Percentiles rank a stretch among this genome's conserved stretches.
Conservation (phyloP, 2,329 filamentous ascomycete species). For the Ophiocordyceps camponoti-floridani region DNA sequence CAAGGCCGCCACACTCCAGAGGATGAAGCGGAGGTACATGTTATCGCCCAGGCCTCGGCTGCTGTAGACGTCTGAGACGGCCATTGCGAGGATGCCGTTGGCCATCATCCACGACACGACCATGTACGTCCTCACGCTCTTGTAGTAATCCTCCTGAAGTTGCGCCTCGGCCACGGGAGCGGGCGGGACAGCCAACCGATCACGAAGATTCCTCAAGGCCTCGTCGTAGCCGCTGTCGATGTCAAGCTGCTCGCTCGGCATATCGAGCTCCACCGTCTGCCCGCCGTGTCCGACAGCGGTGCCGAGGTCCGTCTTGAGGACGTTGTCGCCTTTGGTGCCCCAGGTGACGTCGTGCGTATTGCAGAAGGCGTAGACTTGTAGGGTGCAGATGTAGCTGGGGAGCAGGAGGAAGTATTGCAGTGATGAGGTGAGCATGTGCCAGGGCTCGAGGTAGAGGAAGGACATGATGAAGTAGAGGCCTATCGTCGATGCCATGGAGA, state of each 20-base stretch:
- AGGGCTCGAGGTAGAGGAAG: slow-evolving; percentile 90
- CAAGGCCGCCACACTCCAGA: slow-evolving; percentile 77
- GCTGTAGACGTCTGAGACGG: slow-evolving; percentile 71
- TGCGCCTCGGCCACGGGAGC: slow-evolving; percentile 52
- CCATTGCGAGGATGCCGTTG: slow-evolving; percentile 88
- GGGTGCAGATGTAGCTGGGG: slow-evolving; percentile 85
- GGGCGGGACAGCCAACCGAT: slow-evolving; percentile 65
- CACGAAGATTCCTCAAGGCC: slow-evolving; percentile 85
- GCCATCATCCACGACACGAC: slow-evolving; percentile 86
- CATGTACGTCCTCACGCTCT: slow-evolving; percentile 93
- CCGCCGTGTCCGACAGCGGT: slow-evolving; percentile 57
- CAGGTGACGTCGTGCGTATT: slow-evolving; percentile 98
- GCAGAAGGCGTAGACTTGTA: slow-evolving; percentile 97
- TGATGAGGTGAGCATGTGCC: slow-evolving; percentile 94
- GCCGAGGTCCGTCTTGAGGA: slow-evolving; percentile 81
- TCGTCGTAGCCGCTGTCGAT: slow-evolving; percentile 97
- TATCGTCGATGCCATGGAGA: slow-evolving; percentile 74
- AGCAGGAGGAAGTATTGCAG: slow-evolving; percentile 85
- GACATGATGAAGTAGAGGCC: slow-evolving; percentile 95
- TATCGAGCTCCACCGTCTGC: slow-evolving; percentile 80
- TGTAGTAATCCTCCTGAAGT: slow-evolving; percentile 96
- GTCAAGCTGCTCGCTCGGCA: slow-evolving; percentile 94
- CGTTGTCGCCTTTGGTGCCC: slow-evolving; percentile 97
- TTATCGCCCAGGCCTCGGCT: slow-evolving; percentile 57
- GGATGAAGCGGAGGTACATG: slow-evolving; percentile 79